phyloP scores from a whole-genome alignment of 169 alveolate species.

The Cryptosporidium viatorum region DNA sequence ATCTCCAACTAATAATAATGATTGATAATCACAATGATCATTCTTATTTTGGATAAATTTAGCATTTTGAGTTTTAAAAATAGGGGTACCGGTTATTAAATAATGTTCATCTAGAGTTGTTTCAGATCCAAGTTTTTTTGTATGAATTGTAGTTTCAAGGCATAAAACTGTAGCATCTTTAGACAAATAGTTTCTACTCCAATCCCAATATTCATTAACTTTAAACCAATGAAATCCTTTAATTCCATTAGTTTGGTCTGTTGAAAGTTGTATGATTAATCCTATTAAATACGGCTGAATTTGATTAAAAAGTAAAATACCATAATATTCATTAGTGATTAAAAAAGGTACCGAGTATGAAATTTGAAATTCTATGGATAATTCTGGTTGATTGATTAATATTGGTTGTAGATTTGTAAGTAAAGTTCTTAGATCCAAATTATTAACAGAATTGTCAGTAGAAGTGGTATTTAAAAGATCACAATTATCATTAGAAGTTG shows the following conservation, averaged over 20 bases:
- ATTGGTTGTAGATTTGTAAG: slow-evolving; percentile 22
- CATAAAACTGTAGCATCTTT: background rate
- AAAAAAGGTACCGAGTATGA: slow-evolving; percentile 34
- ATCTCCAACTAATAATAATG: slow-evolving; percentile 35
- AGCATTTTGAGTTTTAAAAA: slow-evolving; percentile 37
- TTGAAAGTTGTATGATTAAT: slow-evolving; percentile 5
- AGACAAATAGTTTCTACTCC: slow-evolving; percentile 28
- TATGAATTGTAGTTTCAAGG: slow-evolving; percentile 3
- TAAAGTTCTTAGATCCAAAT: background rate
- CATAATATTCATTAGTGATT: slow-evolving; percentile 42
- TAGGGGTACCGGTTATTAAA: slow-evolving; percentile 11
- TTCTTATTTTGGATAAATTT: background rate
- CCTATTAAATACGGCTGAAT: slow-evolving; percentile 49
- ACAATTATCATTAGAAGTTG: background rate
- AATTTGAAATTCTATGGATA: slow-evolving; percentile 38
- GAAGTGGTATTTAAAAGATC: background rate
- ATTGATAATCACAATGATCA: background rate
- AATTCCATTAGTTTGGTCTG: slow-evolving; percentile 35
- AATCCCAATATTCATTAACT: slow-evolving; percentile 67
- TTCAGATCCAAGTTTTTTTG: background rate
- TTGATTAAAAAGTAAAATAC: slow-evolving; percentile 26
- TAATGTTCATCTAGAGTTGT: slow-evolving; percentile 34
- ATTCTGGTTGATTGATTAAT: slow-evolving; percentile 18
- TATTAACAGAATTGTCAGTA: background rate
- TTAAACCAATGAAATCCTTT: slow-evolving; percentile 28